Percentiles rank a stretch among this genome's conserved stretches.
phyloP scores from a whole-genome alignment of 306 rosid genomes.

The Cucumis cinereus region DNA sequence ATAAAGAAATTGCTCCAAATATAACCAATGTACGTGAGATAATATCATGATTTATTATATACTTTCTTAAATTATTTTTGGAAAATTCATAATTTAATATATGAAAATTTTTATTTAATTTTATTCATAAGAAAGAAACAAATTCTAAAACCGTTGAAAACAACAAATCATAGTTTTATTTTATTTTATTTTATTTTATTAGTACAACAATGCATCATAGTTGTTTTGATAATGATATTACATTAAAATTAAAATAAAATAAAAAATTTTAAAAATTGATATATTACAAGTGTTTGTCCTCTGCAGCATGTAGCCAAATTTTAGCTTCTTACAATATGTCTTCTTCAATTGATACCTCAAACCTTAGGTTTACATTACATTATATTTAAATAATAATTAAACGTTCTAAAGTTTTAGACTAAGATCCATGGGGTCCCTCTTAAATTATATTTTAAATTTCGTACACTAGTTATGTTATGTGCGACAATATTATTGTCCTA shows the following conservation, averaged over 20 bases:
- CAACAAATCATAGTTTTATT: not conserved
- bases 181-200: too few relatives aligned
- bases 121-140: not conserved
- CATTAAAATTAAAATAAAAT: too few relatives aligned
- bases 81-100: not conserved
- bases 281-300: not conserved
- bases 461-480: not conserved
- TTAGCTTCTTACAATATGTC: not conserved
- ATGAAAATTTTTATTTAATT: not conserved
- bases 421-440: not conserved
- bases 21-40: not conserved
- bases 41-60: not conserved
- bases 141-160: not conserved
- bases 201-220: not conserved
- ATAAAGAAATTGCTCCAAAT: not conserved
- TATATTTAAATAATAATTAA: not conserved
- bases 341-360: not conserved
- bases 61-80: not conserved
- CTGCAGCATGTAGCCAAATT: not conserved
- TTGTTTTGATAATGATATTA: not conserved
- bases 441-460: not conserved
- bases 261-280: too few relatives aligned
- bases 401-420: not conserved
- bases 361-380: not conserved
- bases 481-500: not conserved